These are phyloP conservation scores for Cyphellophora europaea DNA, from an alignment of 2,329 filamentous ascomycete genomes.

Conservation along the genomic window DNA sequence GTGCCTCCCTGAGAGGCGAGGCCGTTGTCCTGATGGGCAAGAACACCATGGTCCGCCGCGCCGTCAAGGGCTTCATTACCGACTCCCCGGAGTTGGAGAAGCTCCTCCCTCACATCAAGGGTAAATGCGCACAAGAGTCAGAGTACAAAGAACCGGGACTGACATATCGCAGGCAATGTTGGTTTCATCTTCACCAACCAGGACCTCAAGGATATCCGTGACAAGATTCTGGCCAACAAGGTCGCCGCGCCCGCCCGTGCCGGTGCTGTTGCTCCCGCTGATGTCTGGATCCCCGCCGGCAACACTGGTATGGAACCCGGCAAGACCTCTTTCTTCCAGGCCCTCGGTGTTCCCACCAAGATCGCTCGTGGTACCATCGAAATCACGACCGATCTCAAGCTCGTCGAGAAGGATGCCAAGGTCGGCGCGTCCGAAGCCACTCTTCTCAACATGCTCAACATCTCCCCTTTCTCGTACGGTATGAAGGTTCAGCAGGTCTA, in stretches of 20 bases:
- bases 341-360: constrained; percentile 99
- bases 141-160: too few relatives aligned
- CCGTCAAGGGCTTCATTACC: constrained; percentile 83
- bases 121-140: constrained; percentile 25
- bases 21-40: constrained; percentile 98
- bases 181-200: constrained; percentile 99
- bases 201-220: constrained; percentile 84
- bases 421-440: constrained; percentile 98
- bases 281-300: constrained; percentile 92
- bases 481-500: constrained; percentile 96
- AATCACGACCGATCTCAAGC: constrained; percentile 96
- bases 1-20: constrained; percentile 77
- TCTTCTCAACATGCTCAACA: constrained; percentile 99
- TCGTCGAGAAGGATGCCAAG: constrained; percentile 85
- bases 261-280: constrained; percentile 84
- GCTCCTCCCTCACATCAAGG: constrained; percentile 89
- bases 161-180: constrained; percentile 63
- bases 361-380: constrained; percentile 99
- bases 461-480: constrained; percentile 99
- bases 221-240: constrained; percentile 93
- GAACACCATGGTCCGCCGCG: constrained; percentile 99
- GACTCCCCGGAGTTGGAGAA: constrained; percentile 97
- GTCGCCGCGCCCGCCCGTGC: constrained; percentile 96
- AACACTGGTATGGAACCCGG: constrained; percentile 99
- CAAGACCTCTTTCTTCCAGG: constrained; percentile 99